A percentile compares a stretch with the other conserved stretches of the same genome.
These are phyloP conservation scores for Stephania yunnanensis DNA, from an alignment of 164 flowering plant species.

Conservation along the genomic window DNA sequence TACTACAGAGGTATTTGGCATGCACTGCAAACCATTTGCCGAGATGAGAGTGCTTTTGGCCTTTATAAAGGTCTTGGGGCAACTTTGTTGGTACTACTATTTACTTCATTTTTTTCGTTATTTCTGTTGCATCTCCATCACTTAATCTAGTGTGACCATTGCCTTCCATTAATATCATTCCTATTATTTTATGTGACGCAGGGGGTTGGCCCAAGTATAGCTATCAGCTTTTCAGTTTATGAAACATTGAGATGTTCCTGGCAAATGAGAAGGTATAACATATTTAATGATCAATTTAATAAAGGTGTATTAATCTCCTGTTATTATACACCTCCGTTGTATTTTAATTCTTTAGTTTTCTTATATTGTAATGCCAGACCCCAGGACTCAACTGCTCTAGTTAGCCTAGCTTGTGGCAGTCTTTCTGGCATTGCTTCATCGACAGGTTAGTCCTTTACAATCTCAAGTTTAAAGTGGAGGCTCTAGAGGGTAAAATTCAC, in stretches of 20 bases:
- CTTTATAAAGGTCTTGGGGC: slow-evolving; percentile 87
- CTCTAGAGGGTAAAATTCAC: background rate
- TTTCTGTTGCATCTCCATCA: background rate
- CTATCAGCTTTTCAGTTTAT: slow-evolving; percentile 79
- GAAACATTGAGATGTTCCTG: slow-evolving; percentile 64
- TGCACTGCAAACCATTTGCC: slow-evolving; percentile 58
- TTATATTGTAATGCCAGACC: slow-evolving; percentile 43
- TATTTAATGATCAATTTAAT: background rate
- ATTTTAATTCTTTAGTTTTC: slow-evolving; percentile 1
- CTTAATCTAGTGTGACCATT: background rate
- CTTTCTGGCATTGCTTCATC: slow-evolving; percentile 87
- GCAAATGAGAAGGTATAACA: slow-evolving; percentile 51
- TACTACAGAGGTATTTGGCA: slow-evolving; percentile 69
- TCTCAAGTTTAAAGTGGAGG: background rate
- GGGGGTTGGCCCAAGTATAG: slow-evolving; percentile 88
- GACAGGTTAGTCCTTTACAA: slow-evolving; percentile 41
- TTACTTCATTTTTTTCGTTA: background rate
- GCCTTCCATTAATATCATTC: background rate
- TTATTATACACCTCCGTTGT: background rate
- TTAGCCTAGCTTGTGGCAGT: slow-evolving; percentile 83
- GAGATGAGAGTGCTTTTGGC: slow-evolving; percentile 66
- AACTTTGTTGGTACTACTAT: slow-evolving; percentile 61
- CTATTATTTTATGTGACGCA: slow-evolving; percentile 22
- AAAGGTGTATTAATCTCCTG: background rate
- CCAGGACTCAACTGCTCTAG: slow-evolving; percentile 50